phyloP scores from a whole-genome alignment of 345 rosid genomes.

The Arabidopsis suecica region DNA sequence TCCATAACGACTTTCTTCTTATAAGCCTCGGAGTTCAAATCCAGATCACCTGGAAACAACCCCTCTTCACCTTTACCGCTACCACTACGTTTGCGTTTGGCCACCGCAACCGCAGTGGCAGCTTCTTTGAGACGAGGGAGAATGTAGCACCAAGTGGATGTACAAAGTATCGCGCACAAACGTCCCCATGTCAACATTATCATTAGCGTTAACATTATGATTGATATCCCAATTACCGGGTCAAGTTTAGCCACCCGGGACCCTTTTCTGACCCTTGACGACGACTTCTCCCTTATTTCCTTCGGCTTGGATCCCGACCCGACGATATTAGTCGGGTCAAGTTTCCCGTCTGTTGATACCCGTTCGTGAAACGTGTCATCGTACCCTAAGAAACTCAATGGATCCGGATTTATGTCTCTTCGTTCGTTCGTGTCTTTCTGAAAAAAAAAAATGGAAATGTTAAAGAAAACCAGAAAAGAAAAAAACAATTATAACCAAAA shows the following conservation, averaged over 20 bases:
- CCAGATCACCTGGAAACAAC: constrained; percentile 17
- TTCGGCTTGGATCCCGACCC: constrained; percentile 11
- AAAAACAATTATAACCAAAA: background rate
- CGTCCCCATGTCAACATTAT: constrained; percentile 66
- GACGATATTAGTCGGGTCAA: constrained; percentile 21
- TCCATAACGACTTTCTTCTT: constrained; percentile 77
- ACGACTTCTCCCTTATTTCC: background rate
- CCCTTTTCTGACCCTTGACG: constrained; percentile 9
- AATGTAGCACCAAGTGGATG: constrained; percentile 64
- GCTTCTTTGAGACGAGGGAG: constrained; percentile 47
- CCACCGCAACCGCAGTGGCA: background rate
- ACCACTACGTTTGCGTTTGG: constrained; percentile 24
- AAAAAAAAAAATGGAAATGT: background rate
- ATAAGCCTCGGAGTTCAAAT: constrained; percentile 56
- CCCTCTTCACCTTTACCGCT: background rate
- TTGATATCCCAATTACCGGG: constrained; percentile 57
- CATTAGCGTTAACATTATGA: constrained; percentile 58
- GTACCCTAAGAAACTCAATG: constrained; percentile 22
- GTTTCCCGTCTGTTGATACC: constrained; percentile 36
- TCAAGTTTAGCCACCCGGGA: constrained; percentile 37
- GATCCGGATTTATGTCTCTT: constrained; percentile 39
- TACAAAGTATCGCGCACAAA: constrained; percentile 66
- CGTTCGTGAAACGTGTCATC: constrained; percentile 20
- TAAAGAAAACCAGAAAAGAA: background rate
- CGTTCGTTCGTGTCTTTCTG: constrained; percentile 13